Conservation (phyloP, 345 rosid genomes). For the Ricinus communis region DNA sequence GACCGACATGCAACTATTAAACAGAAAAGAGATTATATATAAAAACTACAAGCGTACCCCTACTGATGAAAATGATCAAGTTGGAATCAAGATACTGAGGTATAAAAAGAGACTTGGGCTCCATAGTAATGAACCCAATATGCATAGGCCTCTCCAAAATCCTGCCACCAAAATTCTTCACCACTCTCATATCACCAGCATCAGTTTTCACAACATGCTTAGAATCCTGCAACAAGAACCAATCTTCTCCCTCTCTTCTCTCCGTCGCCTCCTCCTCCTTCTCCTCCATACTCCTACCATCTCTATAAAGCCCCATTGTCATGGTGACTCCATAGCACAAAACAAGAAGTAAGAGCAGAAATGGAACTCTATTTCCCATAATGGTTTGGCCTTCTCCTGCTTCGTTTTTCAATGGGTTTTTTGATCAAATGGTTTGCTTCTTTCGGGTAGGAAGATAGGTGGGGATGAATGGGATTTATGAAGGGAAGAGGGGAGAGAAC, state of each 20-base stretch:
- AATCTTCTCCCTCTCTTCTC: slow-evolving; percentile 15
- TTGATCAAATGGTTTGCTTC: too few relatives aligned
- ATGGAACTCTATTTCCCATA: slow-evolving; percentile 28
- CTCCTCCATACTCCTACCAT: background rate
- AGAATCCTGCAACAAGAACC: slow-evolving; percentile 58
- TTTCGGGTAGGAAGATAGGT: background rate
- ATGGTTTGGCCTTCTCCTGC: background rate
- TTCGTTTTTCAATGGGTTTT: background rate
- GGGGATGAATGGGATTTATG: slow-evolving; percentile 26
- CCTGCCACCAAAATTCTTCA: slow-evolving; percentile 44
- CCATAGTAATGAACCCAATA: slow-evolving; percentile 85
- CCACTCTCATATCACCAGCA: slow-evolving; percentile 72
- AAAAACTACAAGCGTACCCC: slow-evolving; percentile 35
- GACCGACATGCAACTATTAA: too few relatives aligned
- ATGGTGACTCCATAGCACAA: slow-evolving; percentile 34
- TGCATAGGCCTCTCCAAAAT: slow-evolving; percentile 57
- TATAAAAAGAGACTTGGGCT: slow-evolving; percentile 69
- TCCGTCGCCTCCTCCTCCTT: background rate
- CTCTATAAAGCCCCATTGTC: slow-evolving; percentile 27
- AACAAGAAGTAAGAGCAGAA: slow-evolving; percentile 37
- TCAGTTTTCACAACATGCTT: slow-evolving; percentile 64
- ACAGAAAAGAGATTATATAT: background rate
- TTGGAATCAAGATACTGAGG: slow-evolving; percentile 83
- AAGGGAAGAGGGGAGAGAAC: slow-evolving; percentile 14
- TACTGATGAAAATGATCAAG: slow-evolving; percentile 65